Evolutionary conservation across 805 yeast genomes (phyloP).

Genomic region (Scheffersomyces amazonensis): DNA sequence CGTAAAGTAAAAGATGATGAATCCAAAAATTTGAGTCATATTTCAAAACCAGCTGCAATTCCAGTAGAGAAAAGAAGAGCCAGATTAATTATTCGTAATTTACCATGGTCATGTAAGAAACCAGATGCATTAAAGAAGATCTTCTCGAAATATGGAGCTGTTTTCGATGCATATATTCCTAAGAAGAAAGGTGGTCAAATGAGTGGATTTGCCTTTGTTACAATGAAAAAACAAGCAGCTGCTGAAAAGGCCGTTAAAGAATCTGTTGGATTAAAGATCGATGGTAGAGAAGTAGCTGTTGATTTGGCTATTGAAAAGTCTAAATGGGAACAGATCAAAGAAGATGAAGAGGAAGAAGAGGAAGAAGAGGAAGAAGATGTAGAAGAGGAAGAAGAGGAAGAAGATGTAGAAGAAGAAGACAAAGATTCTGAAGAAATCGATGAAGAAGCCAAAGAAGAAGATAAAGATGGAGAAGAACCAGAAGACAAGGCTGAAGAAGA

Average conservation of each 20-base stretch:
- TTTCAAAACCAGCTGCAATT: conserved; percentile 11
- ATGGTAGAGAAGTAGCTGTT: conserved; percentile 89
- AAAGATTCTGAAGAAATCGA: conserved; percentile 32
- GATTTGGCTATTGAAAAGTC: conserved; percentile 89
- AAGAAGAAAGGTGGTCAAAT: conserved; percentile 82
- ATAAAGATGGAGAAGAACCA: conserved; percentile 29
- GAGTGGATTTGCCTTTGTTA: conserved; percentile 93
- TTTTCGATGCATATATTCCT: conserved; percentile 86
- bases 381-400: conserved; percentile 37
- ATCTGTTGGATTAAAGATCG: conserved; percentile 71
- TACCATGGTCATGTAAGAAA: conserved; percentile 93
- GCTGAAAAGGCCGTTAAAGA: conserved; percentile 83
- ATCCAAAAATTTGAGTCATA: neutral
- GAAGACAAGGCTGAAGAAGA: conserved; percentile 25
- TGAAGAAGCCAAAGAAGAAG: conserved; percentile 29
- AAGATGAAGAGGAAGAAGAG: conserved; percentile 28
- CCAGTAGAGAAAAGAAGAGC: conserved; percentile 77
- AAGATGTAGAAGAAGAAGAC: conserved; percentile 35
- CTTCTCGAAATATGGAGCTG: conserved; percentile 79
- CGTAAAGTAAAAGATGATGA: conserved; percentile 41
- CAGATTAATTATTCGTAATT: conserved; percentile 81
- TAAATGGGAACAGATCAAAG: conserved; percentile 67
- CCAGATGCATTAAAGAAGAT: conserved; percentile 67
- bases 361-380: conserved; percentile 40
- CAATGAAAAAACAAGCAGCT: conserved; percentile 73